Evolutionary conservation across 116 monocot species (phyloP), one percentile per base, ranked within the genome.

Genomic region (Zostera marina): DNA sequence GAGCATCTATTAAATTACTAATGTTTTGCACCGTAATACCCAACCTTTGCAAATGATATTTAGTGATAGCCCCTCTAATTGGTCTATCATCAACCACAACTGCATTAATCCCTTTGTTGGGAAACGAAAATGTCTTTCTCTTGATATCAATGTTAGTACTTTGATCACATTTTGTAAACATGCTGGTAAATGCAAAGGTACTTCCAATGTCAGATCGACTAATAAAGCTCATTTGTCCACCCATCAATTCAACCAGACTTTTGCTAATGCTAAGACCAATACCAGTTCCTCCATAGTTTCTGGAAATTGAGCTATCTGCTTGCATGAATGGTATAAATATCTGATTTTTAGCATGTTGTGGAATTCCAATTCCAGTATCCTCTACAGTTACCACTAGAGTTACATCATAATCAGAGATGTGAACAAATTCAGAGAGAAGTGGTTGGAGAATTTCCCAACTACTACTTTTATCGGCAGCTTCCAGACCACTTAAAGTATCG

Each of bases 301-400:
- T 77, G 7, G 89, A 69, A 66, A 82, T 70, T 9, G 98, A 98
- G 25, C 90, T 89, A 14, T 79, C 72, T 11, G 83, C 86, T 56
- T 98, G 98, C 98, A 98, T 98, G 65, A 98, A 98, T 1, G 90
- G 98, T 1, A 90, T 89, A 69, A 98, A 98, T 11, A 98, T 83
- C 39, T 78, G 77, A 46, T 85, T 85, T 43, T 90, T 85, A 3
- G 98, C 77, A 73, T 98, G 90, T 51, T 25, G 61, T 57, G 98
- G 98, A 52, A 98, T 98, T 15, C 98, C 98, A 16, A 81, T 75
- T 1, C 90, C 98, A 9, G 98, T 98, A 75, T 98, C 98, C 71
- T 98, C 98, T 41, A 98, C 98, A 10, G 98, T 32, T 32, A 32
- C 32, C 32, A 32, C 32, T 32, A 32, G 32, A 32, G 32, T 32